Evolutionary conservation across 1,284 basidiomycete genomes (phyloP), one percentile per base, ranked within the genome.

Genomic region (Ganoderma lingzhi): DNA sequence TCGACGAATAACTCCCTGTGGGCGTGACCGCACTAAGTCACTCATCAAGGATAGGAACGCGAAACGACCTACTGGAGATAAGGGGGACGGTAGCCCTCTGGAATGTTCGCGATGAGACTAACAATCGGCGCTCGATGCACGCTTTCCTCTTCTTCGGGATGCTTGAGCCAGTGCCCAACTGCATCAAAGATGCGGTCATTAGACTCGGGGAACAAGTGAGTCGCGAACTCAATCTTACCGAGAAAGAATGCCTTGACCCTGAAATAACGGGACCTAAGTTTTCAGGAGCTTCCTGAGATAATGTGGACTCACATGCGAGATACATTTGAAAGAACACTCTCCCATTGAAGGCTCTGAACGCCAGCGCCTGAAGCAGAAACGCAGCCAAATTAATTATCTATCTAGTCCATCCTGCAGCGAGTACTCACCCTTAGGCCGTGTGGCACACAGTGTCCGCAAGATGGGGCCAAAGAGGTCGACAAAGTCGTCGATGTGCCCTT

Each of bases 91-190:
- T 4, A 58, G 32, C 30, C 15, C 55, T 58, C 32, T 12, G 55
- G 32, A 17, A 37, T 58, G 12, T 37, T 12, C 12, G 0, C 17
- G 55, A 58, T 37, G 5, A 15, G 15, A 19, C 32, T 30, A 30
- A 58, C 15, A 3, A 58, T 58, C 55, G 2, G 5, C 17, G 6
- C 17, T 6, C 32, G 55, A 41, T 41, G 10, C 39, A 2, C 2
- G 39, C 39, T 41, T 35, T 35, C 35, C 14, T 8, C 17, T 35
- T 19, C 17, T 2, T 58, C 17, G 17, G 55, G 30, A 23, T 37
- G 55, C 17, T 58, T 5, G 9, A 58, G 30, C 55, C 30, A 58
- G 30, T 58, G 55, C 14, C 55, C 55, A 17, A 58, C 55, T 58
- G 8, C 12, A 35, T 37, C 2, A 15, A 32, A 14, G 8, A 58